Base-by-base conservation (phyloP, 202 grass and related monocot genomes). In the Brachypodium distachyon region DNA sequence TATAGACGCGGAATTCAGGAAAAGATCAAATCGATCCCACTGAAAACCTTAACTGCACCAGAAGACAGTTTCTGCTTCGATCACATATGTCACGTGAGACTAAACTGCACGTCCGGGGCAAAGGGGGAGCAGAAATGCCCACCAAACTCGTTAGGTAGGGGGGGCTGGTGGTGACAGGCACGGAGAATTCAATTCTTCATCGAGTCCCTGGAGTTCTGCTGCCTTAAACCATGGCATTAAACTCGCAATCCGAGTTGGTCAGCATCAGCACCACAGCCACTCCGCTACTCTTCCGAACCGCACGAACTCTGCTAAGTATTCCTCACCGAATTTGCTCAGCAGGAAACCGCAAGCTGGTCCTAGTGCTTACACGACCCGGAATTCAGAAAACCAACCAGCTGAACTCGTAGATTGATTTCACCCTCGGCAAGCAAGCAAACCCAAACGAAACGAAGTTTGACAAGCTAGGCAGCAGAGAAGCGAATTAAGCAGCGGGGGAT, bases 221-320 rank as follows among this genome's bases (percentile, higher is more conserved):
- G 56, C 46, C 75, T 55, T 72, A 78, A 84, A 78, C 48, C 57
- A 46, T 44, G 38, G 44, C 67, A 78, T 38, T 47, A 78, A 78
- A 47, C 7, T 51, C 18, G 49, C n/a, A 48, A 51, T 25, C 65
- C 12, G 13, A 40, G 8, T 60, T 52, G 44, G 46, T 54, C 2
- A n/a, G 32, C 14, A 65, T 9, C 27, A 58, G 42, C 34, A 22
- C 1, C 1, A 46, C 31, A 46, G 59, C 28, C 28, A 6, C 12
- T 16, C 56, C 12, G 3, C 38, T 50, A 37, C 8, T 28, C 27
- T 25, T 37, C 2, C 22, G 58, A 64, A 49, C 44, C 12, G 1
- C 59, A n/a, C 3, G 38, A 33, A 7, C 6, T 19, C 31, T 1
- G 9, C 31, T 19, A 37, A 16, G 9, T 19, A 34, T 61, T 12